phyloP scores from a whole-genome alignment of 1,284 basidiomycete genomes.

The Cerioporus squamosus region DNA sequence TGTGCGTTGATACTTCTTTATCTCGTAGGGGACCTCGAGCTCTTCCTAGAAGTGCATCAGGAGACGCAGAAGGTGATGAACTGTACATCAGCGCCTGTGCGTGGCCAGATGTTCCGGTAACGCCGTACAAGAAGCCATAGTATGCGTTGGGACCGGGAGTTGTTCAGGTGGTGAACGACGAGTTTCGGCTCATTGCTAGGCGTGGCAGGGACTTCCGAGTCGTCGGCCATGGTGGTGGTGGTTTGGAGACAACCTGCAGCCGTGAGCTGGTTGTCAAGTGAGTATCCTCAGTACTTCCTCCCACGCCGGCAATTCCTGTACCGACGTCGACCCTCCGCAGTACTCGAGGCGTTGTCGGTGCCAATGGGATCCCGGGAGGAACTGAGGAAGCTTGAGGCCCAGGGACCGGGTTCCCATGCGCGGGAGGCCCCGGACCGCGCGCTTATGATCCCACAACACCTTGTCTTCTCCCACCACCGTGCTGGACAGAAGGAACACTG shows the following conservation, averaged over 20 bases:
- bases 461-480: too few species aligned
- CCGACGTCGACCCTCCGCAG: too few species aligned
- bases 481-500: too few species aligned
- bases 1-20: conserved; percentile 50
- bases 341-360: too few species aligned
- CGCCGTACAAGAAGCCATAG: conserved; percentile 54
- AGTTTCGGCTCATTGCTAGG: conserved; percentile 25
- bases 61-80: not conserved
- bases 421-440: too few species aligned
- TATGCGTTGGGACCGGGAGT: conserved; percentile 56
- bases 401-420: too few species aligned
- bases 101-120: not conserved
- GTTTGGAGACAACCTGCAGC: not conserved
- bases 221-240: conserved; percentile 20
- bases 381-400: too few species aligned
- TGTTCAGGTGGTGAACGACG: conserved; percentile 52
- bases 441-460: too few species aligned
- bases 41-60: conserved; percentile 46
- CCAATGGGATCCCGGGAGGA: too few species aligned
- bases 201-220: not conserved
- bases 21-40: conserved; percentile 49
- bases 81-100: not conserved
- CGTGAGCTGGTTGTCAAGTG: too few species aligned
- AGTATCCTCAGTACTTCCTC: not conserved
- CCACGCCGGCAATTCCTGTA: too few species aligned